These are phyloP conservation scores for Dendrostoma leiphaemia DNA, from an alignment of 2,329 filamentous ascomycete species.

Conservation along the genomic window DNA sequence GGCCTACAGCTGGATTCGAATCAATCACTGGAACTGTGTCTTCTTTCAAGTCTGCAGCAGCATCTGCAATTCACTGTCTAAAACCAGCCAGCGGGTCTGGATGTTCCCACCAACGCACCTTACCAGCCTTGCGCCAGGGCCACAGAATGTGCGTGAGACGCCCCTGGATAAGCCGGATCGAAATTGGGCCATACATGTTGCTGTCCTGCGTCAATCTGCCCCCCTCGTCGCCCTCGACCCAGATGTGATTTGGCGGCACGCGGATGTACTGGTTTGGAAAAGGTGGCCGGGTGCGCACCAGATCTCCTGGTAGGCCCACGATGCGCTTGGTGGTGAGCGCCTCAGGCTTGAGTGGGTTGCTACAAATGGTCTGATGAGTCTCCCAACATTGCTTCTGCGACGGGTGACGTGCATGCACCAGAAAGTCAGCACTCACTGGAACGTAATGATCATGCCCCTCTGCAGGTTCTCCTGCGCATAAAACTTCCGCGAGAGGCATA, in stretches of 20 bases:
- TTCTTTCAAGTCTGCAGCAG: too few species aligned
- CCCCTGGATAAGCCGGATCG: constrained; percentile 71
- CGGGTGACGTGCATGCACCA: too few species aligned
- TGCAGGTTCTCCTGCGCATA: constrained; percentile 56
- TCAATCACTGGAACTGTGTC: too few species aligned
- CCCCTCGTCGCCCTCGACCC: constrained; percentile 89
- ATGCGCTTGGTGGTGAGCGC: constrained; percentile 77
- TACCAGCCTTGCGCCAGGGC: constrained; percentile 60
- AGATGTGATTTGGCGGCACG: constrained; percentile 82
- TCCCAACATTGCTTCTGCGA: neutral
- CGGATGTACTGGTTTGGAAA: constrained; percentile 55
- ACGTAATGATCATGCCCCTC: constrained; percentile 73
- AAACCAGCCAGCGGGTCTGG: constrained; percentile 17
- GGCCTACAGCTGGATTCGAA: neutral
- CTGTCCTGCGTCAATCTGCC: constrained; percentile 73
- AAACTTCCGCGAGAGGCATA: constrained; percentile 60
- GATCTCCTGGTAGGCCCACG: constrained; percentile 76
- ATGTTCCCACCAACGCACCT: constrained; percentile 57
- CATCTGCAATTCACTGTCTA: constrained; percentile 9
- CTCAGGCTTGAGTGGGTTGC: constrained; percentile 70
- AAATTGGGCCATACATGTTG: constrained; percentile 85
- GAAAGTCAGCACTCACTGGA: constrained; percentile 54
- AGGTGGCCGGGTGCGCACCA: constrained; percentile 63
- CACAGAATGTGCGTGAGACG: constrained; percentile 70
- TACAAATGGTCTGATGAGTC: constrained; percentile 29